Percentiles rank a stretch among this genome's conserved stretches.
These are phyloP conservation scores for Ogataea paraovalis DNA, from an alignment of 805 yeast species.

Conservation along the genomic window DNA sequence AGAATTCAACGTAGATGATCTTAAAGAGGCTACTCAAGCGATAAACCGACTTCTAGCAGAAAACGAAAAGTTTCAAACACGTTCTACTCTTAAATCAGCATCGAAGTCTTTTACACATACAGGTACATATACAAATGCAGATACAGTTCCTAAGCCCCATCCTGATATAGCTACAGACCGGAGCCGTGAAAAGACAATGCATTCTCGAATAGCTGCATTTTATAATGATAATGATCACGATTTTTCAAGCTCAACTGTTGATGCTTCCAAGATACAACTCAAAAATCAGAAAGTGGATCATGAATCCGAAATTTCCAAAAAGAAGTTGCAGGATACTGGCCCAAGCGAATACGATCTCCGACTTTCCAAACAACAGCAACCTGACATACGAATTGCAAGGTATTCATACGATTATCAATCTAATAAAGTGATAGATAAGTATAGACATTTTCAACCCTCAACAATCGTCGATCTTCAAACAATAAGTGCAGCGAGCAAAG, in stretches of 20 bases:
- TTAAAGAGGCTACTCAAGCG: background rate
- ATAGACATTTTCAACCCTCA: background rate
- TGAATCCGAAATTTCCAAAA: background rate
- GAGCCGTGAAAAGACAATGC: background rate
- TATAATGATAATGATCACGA: background rate
- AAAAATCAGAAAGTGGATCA: too few relatives aligned
- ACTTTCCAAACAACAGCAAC: background rate
- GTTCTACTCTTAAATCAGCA: background rate
- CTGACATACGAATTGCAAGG: background rate
- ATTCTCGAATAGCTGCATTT: background rate
- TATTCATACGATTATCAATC: constrained; percentile 7
- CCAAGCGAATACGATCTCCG: background rate
- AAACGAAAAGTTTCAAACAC: background rate
- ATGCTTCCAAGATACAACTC: too few relatives aligned
- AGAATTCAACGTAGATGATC: constrained; percentile 1
- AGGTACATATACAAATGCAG: too few relatives aligned
- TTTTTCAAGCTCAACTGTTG: too few relatives aligned
- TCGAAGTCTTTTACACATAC: too few relatives aligned
- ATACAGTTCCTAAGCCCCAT: too few relatives aligned
- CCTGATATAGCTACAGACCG: too few relatives aligned
- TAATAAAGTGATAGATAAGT: constrained; percentile 8
- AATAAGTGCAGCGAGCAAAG: background rate
- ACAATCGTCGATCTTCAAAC: background rate
- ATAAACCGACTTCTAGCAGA: background rate
- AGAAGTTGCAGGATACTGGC: background rate